These are phyloP conservation scores for Hebeloma cylindrosporum DNA, from an alignment of 768 basidiomycete species.

Conservation along the genomic window DNA sequence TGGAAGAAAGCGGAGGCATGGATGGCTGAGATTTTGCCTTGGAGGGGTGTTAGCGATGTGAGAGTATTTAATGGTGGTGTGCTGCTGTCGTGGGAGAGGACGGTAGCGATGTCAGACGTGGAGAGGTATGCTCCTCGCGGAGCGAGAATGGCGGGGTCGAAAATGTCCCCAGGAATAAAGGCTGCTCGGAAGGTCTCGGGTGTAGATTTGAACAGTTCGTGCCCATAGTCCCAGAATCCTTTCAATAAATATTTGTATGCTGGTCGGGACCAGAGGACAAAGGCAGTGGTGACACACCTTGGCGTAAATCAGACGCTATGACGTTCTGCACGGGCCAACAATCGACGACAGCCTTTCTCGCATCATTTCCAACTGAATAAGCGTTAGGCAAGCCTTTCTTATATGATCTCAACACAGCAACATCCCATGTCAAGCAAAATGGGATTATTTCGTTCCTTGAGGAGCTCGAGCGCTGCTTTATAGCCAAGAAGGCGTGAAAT, in stretches of 20 bases:
- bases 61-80: constrained; percentile 16
- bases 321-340: constrained; percentile 39
- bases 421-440: constrained; percentile 46
- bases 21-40: constrained; percentile 48
- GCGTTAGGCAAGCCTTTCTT: neutral
- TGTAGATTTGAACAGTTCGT: constrained; percentile 56
- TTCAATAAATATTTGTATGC: neutral
- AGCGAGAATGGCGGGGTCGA: constrained; percentile 45
- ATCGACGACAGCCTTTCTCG: constrained; percentile 38
- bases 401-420: constrained; percentile 31
- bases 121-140: constrained; percentile 24
- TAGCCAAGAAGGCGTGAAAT: constrained; percentile 37
- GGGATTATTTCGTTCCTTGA: constrained; percentile 23
- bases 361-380: constrained; percentile 41
- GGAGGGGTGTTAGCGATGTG: constrained; percentile 29
- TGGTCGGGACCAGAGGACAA: neutral
- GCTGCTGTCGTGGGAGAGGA: constrained; percentile 1
- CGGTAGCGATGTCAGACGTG: constrained; percentile 7
- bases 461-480: constrained; percentile 29
- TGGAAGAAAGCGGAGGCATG: constrained; percentile 39
- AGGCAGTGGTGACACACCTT: constrained; percentile 21
- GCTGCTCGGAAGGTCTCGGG: constrained; percentile 51
- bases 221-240: constrained; percentile 66
- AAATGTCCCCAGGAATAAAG: constrained; percentile 56
- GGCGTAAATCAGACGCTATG: constrained; percentile 37